Evolutionary conservation across 2,329 filamentous ascomycete genomes (phyloP).

Genomic region (Penicillium nordicum): DNA sequence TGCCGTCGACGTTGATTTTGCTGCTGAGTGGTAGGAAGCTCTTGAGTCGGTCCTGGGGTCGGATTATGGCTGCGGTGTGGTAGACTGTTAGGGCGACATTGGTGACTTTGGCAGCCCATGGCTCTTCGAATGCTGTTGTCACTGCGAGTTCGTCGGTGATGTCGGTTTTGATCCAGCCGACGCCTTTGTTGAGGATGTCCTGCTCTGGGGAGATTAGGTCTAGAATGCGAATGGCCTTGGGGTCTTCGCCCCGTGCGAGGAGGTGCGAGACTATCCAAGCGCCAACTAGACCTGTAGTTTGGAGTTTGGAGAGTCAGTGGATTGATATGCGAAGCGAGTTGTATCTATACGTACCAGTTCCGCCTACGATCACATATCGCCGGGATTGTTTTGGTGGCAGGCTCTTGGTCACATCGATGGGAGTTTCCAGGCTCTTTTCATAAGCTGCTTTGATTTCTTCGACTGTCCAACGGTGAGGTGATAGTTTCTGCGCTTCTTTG

Average conservation of each 20-base stretch:
- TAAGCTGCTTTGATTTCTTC: constrained; percentile 35
- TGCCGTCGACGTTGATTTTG: constrained; percentile 52
- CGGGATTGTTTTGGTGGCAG: constrained; percentile 38
- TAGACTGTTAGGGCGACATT: constrained; percentile 54
- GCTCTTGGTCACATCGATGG: constrained; percentile 33
- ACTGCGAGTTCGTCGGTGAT: constrained; percentile 49
- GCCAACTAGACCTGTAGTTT: constrained; percentile 51
- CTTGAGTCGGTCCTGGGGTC: constrained; percentile 49
- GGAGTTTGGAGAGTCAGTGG: constrained; percentile 7
- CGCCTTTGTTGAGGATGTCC: constrained; percentile 42
- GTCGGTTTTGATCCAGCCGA: constrained; percentile 50
- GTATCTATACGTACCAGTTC: constrained; percentile 31
- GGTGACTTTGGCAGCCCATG: constrained; percentile 46
- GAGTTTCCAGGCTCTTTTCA: constrained; percentile 25
- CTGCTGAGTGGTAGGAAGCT: constrained; percentile 47
- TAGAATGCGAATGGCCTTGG: constrained; percentile 52
- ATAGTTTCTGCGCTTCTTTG: constrained; percentile 25
- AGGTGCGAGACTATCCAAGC: constrained; percentile 55
- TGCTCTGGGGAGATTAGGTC: constrained; percentile 49
- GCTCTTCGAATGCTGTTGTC: constrained; percentile 45
- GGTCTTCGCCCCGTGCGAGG: constrained; percentile 51
- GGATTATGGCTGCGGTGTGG: constrained; percentile 56
- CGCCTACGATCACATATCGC: constrained; percentile 41
- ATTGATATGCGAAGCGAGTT: neutral
- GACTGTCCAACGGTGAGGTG: constrained; percentile 34